Percentiles rank a stretch among this genome's conserved stretches.
Evolutionary conservation across 2,329 filamentous ascomycete species (phyloP).

Genomic region (Aureobasidium vineae): DNA sequence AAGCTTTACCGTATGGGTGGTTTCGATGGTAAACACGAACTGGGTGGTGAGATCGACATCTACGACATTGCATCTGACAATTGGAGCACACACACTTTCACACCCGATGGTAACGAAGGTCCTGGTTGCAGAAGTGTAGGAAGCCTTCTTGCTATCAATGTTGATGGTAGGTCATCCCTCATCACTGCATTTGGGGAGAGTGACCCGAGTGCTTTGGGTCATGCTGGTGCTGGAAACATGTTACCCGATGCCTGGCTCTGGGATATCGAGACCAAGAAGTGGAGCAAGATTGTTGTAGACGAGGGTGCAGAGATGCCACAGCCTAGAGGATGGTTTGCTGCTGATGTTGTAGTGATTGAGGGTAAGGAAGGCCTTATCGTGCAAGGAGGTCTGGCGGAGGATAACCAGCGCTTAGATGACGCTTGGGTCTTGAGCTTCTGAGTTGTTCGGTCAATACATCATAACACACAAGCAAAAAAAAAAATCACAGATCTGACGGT

Average conservation of each 20-base stretch:
- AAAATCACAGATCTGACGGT: conserved; percentile 4
- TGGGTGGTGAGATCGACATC: conserved; percentile 70
- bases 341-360: conserved; percentile 43
- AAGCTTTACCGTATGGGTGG: conserved; percentile 77
- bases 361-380: conserved; percentile 45
- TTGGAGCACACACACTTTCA: conserved; percentile 45
- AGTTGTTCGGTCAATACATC: background rate
- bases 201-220: conserved; percentile 54
- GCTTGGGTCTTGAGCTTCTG: conserved; percentile 47
- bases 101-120: conserved; percentile 47
- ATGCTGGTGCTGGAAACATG: conserved; percentile 59
- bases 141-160: conserved; percentile 44
- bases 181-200: conserved; percentile 56
- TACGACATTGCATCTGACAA: conserved; percentile 42
- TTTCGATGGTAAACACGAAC: conserved; percentile 67
- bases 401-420: conserved; percentile 53
- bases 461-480: background rate
- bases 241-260: conserved; percentile 53
- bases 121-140: conserved; percentile 54
- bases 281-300: conserved; percentile 38
- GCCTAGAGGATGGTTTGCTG: conserved; percentile 56
- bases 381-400: conserved; percentile 53
- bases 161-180: conserved; percentile 42
- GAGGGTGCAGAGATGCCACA: conserved; percentile 37
- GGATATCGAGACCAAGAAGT: conserved; percentile 39